Conservation (phyloP, 352 stramenopile genomes). For the Pythium brachiatum region DNA sequence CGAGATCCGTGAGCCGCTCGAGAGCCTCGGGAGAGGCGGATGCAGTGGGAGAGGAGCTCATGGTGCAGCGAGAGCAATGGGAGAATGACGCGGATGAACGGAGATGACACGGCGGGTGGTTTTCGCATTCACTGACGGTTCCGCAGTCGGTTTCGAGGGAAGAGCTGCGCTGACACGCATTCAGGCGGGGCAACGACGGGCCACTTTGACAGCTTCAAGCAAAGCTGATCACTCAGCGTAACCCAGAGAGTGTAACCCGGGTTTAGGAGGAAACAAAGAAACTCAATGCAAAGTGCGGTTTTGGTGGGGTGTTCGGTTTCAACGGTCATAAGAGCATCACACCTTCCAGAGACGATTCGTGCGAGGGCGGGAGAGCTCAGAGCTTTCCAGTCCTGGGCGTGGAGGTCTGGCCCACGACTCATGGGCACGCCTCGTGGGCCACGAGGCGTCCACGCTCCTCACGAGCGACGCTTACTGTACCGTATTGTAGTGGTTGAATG, state of each 20-base stretch:
- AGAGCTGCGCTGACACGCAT: not conserved
- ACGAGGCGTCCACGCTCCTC: not conserved
- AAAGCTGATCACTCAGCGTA: not conserved
- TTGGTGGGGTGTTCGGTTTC: no score
- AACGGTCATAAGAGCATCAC: not conserved
- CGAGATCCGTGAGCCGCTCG: slow-evolving; percentile 60
- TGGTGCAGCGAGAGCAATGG: not conserved
- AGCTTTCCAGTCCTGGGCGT: no score
- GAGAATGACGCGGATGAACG: not conserved
- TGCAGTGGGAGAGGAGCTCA: not conserved
- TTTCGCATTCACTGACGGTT: not conserved
- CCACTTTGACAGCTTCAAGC: not conserved
- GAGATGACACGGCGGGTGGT: not conserved
- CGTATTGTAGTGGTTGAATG: no score
- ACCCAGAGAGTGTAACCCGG: not conserved
- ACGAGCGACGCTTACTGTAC: not conserved
- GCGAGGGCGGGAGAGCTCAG: no score
- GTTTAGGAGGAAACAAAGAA: no score
- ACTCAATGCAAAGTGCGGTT: no score
- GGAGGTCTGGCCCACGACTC: no score
- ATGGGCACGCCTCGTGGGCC: no score
- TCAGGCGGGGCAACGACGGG: not conserved
- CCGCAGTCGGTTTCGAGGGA: not conserved
- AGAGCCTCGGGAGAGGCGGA: slow-evolving; percentile 9
- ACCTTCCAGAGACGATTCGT: not conserved